Evolutionary conservation across 2,329 filamentous ascomycete genomes (phyloP).

Genomic region (Colletotrichum godetiae): DNA sequence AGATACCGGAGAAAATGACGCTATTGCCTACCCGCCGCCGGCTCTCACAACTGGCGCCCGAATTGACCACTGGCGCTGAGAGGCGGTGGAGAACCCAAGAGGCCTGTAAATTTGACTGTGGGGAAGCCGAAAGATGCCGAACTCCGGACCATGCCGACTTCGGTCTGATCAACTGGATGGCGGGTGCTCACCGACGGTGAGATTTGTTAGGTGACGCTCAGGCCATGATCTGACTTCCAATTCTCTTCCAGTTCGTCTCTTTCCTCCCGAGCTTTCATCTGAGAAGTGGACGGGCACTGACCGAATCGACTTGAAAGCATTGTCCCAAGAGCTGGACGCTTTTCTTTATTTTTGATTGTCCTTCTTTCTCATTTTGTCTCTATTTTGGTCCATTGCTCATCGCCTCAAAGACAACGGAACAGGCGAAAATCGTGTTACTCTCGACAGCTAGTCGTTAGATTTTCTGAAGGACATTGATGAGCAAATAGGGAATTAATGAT

Average conservation of each 20-base stretch:
- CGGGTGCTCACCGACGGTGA: not conserved
- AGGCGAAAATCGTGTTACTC: not conserved
- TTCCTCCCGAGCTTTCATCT: not conserved
- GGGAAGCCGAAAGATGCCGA: slow-evolving; percentile 4
- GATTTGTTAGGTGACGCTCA: not conserved
- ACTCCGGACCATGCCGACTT: slow-evolving; percentile 10
- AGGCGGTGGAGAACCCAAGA: slow-evolving; percentile 3
- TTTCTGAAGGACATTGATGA: not conserved
- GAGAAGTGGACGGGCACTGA: not conserved
- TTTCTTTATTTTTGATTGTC: not conserved
- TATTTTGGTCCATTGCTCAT: too few species aligned
- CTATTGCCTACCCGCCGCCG: slow-evolving; percentile 31
- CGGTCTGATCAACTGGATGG: not conserved
- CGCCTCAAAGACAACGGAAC: not conserved
- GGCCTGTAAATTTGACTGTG: not conserved
- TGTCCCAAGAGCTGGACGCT: not conserved
- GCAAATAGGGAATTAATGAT: not conserved
- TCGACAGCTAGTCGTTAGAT: not conserved
- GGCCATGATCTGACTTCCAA: not conserved
- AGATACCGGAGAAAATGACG: slow-evolving; percentile 26
- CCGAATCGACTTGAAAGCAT: not conserved
- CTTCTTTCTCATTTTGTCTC: too few species aligned
- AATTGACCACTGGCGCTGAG: slow-evolving; percentile 4
- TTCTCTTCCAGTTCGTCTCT: not conserved
- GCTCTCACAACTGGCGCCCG: slow-evolving; percentile 28